phyloP scores from a whole-genome alignment of 2,329 filamentous ascomycete species.

The Echinosphaeria canescens region DNA sequence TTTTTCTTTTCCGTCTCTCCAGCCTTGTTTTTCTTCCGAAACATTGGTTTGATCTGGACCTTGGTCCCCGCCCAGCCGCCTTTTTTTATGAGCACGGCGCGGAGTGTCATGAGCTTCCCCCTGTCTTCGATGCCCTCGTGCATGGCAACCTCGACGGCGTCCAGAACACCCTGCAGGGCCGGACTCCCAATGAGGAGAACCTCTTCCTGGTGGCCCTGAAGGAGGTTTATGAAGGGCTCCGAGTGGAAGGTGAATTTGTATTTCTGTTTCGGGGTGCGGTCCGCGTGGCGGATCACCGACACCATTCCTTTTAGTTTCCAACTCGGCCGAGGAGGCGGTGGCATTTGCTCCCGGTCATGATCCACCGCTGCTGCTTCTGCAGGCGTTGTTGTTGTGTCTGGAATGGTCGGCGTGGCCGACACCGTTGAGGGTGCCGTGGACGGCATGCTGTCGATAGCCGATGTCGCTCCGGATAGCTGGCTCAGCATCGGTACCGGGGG shows the following conservation, averaged over 20 bases:
- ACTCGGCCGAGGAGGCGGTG: constrained; percentile 64
- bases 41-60: constrained; percentile 99
- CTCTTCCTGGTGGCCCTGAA: constrained; percentile 92
- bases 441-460: constrained; percentile 9
- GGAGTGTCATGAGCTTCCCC: constrained; percentile 66
- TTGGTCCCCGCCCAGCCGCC: constrained; percentile 90
- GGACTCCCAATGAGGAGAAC: constrained; percentile 85
- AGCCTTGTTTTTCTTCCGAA: constrained; percentile 52
- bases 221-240: constrained; percentile 80
- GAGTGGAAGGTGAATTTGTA: constrained; percentile 99
- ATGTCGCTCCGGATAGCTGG: constrained; percentile 1
- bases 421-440: constrained; percentile 16
- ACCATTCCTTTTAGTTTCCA: constrained; percentile 99
- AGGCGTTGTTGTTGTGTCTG: no score
- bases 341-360: constrained; percentile 13
- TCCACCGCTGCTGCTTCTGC: constrained; percentile 8
- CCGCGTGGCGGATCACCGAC: constrained; percentile 86
- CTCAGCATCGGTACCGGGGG: constrained; percentile 7
- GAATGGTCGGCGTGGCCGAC: constrained; percentile 16
- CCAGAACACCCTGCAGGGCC: constrained; percentile 69
- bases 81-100: constrained; percentile 80
- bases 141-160: constrained; percentile 68
- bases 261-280: constrained; percentile 95
- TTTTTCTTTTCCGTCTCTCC: constrained; percentile 11
- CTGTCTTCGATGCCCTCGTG: constrained; percentile 63